Percentiles rank a stretch among this genome's conserved stretches.
These are phyloP conservation scores for Trichosporon faecale DNA, from an alignment of 1,284 basidiomycete genomes.

Conservation along the genomic window DNA sequence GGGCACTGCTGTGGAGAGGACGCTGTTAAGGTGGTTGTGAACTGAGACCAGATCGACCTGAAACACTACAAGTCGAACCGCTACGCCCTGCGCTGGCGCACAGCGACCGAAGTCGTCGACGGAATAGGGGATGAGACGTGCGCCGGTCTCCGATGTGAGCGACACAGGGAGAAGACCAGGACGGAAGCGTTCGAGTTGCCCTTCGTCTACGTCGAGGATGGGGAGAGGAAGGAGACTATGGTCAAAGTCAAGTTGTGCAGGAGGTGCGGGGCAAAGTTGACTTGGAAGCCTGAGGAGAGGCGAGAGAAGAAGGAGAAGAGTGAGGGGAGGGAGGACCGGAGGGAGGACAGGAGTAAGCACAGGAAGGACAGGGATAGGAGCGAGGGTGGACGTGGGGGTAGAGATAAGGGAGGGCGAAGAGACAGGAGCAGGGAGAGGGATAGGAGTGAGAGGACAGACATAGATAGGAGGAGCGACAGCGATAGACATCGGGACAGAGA, in stretches of 20 bases:
- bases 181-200: slow-evolving; percentile 68
- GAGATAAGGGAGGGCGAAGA: background rate
- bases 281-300: slow-evolving; percentile 63
- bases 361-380: background rate
- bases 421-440: background rate
- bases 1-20: too few species aligned
- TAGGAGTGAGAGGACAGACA: background rate
- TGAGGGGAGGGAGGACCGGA: background rate
- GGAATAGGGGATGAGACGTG: slow-evolving; percentile 81
- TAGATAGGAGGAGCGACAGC: background rate
- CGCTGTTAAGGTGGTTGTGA: too few species aligned
- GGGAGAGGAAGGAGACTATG: slow-evolving; percentile 68
- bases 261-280: slow-evolving; percentile 73
- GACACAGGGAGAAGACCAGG: slow-evolving; percentile 55
- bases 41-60: slow-evolving; percentile 64
- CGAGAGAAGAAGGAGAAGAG: background rate
- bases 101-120: slow-evolving; percentile 78
- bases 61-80: slow-evolving; percentile 93
- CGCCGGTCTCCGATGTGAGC: slow-evolving; percentile 75
- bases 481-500: background rate
- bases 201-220: slow-evolving; percentile 78
- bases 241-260: slow-evolving; percentile 84
- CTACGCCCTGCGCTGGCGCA: slow-evolving; percentile 87
- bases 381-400: too few species aligned
- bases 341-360: background rate